Base-by-base conservation (phyloP, 1,284 basidiomycete genomes). In the Ceratobasidium sp. region DNA sequence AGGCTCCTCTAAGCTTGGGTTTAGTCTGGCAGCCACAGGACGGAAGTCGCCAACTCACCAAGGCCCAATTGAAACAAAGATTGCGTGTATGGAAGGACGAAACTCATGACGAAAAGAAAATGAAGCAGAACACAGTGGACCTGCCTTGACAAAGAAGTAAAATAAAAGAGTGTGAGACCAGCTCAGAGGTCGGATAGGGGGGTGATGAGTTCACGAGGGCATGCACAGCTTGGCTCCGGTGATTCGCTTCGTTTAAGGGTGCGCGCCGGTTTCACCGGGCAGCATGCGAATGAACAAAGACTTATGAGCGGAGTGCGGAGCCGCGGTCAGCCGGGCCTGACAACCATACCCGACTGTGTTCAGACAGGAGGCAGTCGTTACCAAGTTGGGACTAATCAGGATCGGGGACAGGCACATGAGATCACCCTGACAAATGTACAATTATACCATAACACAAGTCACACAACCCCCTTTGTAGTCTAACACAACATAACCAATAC, bases 1-100 rank as follows among this genome's bases (percentile, higher is more conserved):
- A 29, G 80, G 78, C 44, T 77, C 46, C 52, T 78, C 76, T 73
- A n/a, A n/a, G 29, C 15, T 56, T 40, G 25, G 9, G 32, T 22
- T 51, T 32, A 52, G 56, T 32, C 22, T 22, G 13, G 40, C 70
- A 29, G 19, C 17, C 29, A 25, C 29, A 44, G 11, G 11, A 46
- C 70, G 51, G 37, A 25, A 8, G 13, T 29, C 13, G 13, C 29
- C 17, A 37, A 61, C 70, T 56, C 70, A 73, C 70, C 70, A 32
- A 73, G 43, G 13, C 70, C 70, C 22, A 73, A 9, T 32, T 49
- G 40, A 29, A 34, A 40, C 57, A 73, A 62, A 25, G 70, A 73
- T n/a, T 57, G n/a, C 3, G 44, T 29, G 59, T 73, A 62, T 2
- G 57, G 49, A 19, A 17, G 34, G 5, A 57, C 32, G 25, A 59